Evolutionary conservation across 2,329 filamentous ascomycete species (phyloP).

Genomic region (Septoria petroselini): DNA sequence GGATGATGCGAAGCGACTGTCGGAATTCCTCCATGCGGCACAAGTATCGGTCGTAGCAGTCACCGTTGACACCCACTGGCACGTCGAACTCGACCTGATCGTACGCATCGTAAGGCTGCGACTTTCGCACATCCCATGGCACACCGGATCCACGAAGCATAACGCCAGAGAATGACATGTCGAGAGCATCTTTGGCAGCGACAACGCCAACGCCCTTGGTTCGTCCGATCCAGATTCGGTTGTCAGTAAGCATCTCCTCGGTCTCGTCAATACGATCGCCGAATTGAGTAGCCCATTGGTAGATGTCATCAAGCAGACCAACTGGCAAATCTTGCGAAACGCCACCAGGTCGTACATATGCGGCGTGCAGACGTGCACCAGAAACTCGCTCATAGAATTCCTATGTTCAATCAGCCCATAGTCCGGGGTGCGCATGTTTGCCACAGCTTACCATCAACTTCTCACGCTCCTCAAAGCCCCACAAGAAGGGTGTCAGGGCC

Average conservation of each 20-base stretch:
- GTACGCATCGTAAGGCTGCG: slow-evolving; percentile 94
- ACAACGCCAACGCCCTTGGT: slow-evolving; percentile 88
- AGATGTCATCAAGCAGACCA: slow-evolving; percentile 95
- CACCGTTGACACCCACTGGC: slow-evolving; percentile 90
- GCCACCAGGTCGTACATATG: slow-evolving; percentile 93
- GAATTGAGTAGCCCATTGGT: slow-evolving; percentile 99
- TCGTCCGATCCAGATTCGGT: slow-evolving; percentile 97
- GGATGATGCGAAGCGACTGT: slow-evolving; percentile 95
- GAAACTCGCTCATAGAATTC: slow-evolving; percentile 99
- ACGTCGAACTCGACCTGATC: slow-evolving; percentile 98
- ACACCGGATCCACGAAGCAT: slow-evolving; percentile 97
- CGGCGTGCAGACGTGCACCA: slow-evolving; percentile 92
- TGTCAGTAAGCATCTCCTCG: slow-evolving; percentile 96
- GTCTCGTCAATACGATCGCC: slow-evolving; percentile 98
- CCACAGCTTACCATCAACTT: slow-evolving; percentile 83
- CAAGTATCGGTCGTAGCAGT: slow-evolving; percentile 98
- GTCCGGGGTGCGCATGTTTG: background rate
- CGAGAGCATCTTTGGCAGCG: slow-evolving; percentile 86
- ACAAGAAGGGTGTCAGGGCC: slow-evolving; percentile 95
- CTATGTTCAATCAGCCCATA: slow-evolving; percentile 47
- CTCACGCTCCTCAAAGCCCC: slow-evolving; percentile 99
- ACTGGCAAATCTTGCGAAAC: slow-evolving; percentile 93
- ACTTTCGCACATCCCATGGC: slow-evolving; percentile 95
- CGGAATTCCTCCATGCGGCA: slow-evolving; percentile 99
- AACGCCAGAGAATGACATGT: slow-evolving; percentile 93